phyloP scores from a whole-genome alignment of 2,329 filamentous ascomycete genomes.

The Claviceps pusilla region DNA sequence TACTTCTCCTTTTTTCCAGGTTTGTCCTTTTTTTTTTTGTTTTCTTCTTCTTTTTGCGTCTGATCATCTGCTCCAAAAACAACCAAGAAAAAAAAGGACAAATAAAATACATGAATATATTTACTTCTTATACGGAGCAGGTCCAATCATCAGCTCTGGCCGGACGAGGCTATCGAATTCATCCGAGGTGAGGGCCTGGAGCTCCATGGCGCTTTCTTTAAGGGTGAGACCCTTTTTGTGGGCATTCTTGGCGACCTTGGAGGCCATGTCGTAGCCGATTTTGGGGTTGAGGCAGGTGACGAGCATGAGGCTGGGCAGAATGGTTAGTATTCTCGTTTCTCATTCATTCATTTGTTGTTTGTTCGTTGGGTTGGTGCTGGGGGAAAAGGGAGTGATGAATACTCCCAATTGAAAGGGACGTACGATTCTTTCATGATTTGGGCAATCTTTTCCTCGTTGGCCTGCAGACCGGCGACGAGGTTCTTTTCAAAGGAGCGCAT shows the following conservation, averaged over 20 bases:
- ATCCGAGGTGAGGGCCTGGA: conserved; percentile 72
- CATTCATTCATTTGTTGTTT: background rate
- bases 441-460: conserved; percentile 84
- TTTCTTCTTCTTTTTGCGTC: too few species aligned
- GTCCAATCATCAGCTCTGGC: conserved; percentile 89
- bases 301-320: conserved; percentile 66
- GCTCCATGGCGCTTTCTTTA: conserved; percentile 85
- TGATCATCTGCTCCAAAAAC: too few species aligned
- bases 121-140: conserved; percentile 28
- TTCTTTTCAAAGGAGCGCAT: conserved; percentile 95
- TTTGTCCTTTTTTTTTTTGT: too few species aligned
- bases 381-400: too few species aligned
- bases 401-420: conserved; percentile 18
- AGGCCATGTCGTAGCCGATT: conserved; percentile 95
- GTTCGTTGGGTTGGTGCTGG: too few species aligned
- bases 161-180: conserved; percentile 84
- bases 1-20: too few species aligned
- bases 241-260: conserved; percentile 94
- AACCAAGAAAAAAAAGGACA: too few species aligned
- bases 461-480: conserved; percentile 71
- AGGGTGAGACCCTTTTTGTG: conserved; percentile 95
- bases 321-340: background rate
- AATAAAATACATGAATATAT: too few species aligned
- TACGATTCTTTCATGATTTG: conserved; percentile 89
- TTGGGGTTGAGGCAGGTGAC: conserved; percentile 96